phyloP scores from a whole-genome alignment of 768 basidiomycete species.

The Amanita pseudoporphyria region DNA sequence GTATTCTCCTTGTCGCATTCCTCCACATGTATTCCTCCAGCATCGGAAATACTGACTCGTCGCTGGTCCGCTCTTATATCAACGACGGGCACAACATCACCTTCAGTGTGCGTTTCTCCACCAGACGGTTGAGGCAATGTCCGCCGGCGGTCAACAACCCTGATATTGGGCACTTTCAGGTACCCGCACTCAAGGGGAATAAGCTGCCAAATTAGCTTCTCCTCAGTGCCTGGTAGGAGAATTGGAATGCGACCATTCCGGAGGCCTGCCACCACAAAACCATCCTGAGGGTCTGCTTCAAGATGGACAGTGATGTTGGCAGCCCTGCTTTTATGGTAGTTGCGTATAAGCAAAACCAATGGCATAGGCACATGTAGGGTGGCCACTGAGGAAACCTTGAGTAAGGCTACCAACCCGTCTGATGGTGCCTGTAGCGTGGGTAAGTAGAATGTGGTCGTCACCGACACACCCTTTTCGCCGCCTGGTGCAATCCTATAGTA shows the following conservation, averaged over 20 bases:
- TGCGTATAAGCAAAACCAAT: slow-evolving; percentile 54
- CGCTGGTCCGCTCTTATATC: slow-evolving; percentile 37
- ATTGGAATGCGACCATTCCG: slow-evolving; percentile 57
- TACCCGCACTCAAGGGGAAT: slow-evolving; percentile 71
- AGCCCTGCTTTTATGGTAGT: slow-evolving; percentile 51
- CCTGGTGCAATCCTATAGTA: slow-evolving; percentile 34
- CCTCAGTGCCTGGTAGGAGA: slow-evolving; percentile 67
- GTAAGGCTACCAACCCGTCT: slow-evolving; percentile 55
- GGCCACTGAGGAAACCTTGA: slow-evolving; percentile 53
- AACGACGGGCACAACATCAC: slow-evolving; percentile 40
- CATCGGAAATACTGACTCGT: slow-evolving; percentile 8
- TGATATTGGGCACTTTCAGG: slow-evolving; percentile 50
- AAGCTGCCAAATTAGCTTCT: slow-evolving; percentile 54
- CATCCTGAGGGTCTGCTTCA: slow-evolving; percentile 56
- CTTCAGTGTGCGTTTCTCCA: slow-evolving; percentile 35
- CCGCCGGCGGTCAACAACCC: slow-evolving; percentile 43
- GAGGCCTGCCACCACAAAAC: slow-evolving; percentile 78
- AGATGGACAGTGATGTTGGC: slow-evolving; percentile 65
- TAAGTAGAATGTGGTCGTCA: slow-evolving; percentile 45
- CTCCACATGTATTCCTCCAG: slow-evolving; percentile 7
- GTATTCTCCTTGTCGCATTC: slow-evolving; percentile 12
- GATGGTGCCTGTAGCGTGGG: slow-evolving; percentile 52
- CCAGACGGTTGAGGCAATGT: slow-evolving; percentile 19
- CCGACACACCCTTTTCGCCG: slow-evolving; percentile 32
- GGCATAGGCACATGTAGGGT: slow-evolving; percentile 52